Evolutionary conservation across 78 protist genomes (phyloP), one percentile per base, ranked within the genome.

Genomic region (Protostelium mycophagum): DNA sequence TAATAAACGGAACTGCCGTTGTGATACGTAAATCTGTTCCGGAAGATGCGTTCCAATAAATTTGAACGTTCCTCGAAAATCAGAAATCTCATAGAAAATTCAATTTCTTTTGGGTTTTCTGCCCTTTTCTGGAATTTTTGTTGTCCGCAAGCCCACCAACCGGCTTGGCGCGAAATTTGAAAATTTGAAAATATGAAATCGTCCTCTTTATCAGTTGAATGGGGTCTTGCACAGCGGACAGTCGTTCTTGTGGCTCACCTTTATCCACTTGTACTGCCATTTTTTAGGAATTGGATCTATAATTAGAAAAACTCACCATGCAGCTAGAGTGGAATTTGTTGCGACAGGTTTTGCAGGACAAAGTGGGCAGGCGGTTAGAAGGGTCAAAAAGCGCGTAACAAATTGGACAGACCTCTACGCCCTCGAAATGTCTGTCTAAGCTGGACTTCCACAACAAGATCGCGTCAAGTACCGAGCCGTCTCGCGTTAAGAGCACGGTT

Each of bases 371-470:
- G 39, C 86, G 83, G 35, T 89, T 93, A 28, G 84, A 29, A 29
- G 73, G 37, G 63, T 92, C 94, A 90, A 96, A 91, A 10, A 96
- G 85, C 5, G 85, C 34, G 90, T 96, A 96, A 83, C 98, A 96
- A 85, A 96, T 95, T 28, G 97, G 96, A 85, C 98, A 96, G 37
- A 92, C 93, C 73, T 96, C 98, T 23, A 96, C 97, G 25, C 98
- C 98, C 31, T 91, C 91, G 86, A 95, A 95, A 83, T 92, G 94
- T 87, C 88, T 91, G 86, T 96, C 97, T 28, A 96, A 90, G 35
- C 90, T 83, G 38, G 73, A 28, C 38, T 91, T 91, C 96, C 96
- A 96, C 34, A 94, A 92, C 38, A 92, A 38, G 36, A 92, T 86
- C 16, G 94, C 97, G 88, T 96, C 97, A 23, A 90, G 35, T 35